phyloP scores from a whole-genome alignment of 2,329 filamentous ascomycete species.

The Cytospora leucostoma region DNA sequence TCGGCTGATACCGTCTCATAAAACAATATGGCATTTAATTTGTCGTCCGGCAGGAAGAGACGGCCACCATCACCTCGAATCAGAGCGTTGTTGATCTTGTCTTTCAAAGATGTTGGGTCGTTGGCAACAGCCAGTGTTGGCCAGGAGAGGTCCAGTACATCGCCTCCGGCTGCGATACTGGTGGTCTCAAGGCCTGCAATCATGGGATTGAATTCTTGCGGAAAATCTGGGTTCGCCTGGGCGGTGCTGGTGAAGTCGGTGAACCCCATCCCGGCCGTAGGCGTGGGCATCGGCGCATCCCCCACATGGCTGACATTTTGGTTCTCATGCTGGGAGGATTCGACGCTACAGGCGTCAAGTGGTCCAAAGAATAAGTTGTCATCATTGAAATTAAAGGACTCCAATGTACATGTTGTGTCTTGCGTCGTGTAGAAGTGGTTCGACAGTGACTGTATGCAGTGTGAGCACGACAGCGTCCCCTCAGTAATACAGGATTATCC shows the following conservation, averaged over 20 bases:
- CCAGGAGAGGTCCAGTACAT: constrained; percentile 22
- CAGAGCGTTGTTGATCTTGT: constrained; percentile 22
- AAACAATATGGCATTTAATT: constrained; percentile 15
- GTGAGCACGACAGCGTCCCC: constrained; percentile 6
- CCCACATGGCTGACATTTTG: constrained; percentile 15
- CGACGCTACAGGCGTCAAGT: constrained; percentile 24
- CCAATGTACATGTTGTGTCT: constrained; percentile 20
- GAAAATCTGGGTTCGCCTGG: constrained; percentile 1
- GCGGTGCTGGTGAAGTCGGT: constrained; percentile 24
- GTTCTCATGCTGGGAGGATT: constrained; percentile 9
- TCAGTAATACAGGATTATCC: not conserved
- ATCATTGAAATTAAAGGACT: constrained; percentile 26
- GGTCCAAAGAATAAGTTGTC: constrained; percentile 25
- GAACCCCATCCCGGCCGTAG: constrained; percentile 20
- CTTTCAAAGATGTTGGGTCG: constrained; percentile 18
- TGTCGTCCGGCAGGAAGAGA: constrained; percentile 23
- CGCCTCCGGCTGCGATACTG: not conserved
- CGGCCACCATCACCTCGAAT: constrained; percentile 24
- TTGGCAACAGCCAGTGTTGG: constrained; percentile 5
- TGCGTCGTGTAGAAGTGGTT: constrained; percentile 28
- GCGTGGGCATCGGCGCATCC: constrained; percentile 9
- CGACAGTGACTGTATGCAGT: constrained; percentile 12
- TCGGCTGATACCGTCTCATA: constrained; percentile 17
- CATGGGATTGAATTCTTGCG: not conserved
- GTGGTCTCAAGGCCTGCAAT: constrained; percentile 5